A percentile compares a stretch with the other conserved stretches of the same genome.
These are phyloP conservation scores for Leccinum sublutescens DNA, from an alignment of 768 basidiomycete genomes.

Conservation along the genomic window DNA sequence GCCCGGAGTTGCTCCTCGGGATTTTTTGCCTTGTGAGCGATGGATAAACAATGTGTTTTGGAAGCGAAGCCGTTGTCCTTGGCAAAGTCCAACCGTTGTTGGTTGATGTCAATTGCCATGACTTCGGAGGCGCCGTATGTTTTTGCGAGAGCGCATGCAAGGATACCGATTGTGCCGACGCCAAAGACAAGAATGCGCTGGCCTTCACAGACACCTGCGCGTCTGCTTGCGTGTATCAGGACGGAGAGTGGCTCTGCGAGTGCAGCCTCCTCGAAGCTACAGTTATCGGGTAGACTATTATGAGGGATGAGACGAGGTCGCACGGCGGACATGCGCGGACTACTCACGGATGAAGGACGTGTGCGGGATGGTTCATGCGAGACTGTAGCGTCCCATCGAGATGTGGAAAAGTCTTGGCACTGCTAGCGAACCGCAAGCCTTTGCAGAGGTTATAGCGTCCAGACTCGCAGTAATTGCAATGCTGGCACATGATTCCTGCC, in stretches of 20 bases:
- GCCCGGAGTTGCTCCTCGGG: constrained; percentile 55
- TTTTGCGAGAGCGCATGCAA: constrained; percentile 80
- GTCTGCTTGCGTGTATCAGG: constrained; percentile 62
- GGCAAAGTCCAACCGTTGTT: constrained; percentile 76
- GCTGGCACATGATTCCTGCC: constrained; percentile 84
- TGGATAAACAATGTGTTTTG: constrained; percentile 64
- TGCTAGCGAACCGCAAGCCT: constrained; percentile 83
- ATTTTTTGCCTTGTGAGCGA: constrained; percentile 47
- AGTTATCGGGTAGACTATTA: constrained; percentile 67
- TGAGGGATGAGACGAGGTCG: constrained; percentile 12
- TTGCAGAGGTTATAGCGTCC: constrained; percentile 95
- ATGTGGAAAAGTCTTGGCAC: constrained; percentile 91
- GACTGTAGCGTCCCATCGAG: constrained; percentile 89
- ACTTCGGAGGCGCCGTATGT: constrained; percentile 67
- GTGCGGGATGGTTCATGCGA: constrained; percentile 84
- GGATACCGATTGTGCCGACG: constrained; percentile 89
- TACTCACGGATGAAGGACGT: constrained; percentile 84
- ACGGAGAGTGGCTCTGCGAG: constrained; percentile 95
- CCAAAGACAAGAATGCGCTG: constrained; percentile 87
- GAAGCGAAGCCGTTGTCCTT: constrained; percentile 72
- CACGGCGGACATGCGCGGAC: not conserved
- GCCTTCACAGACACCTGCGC: constrained; percentile 44
- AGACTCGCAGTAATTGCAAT: constrained; percentile 64
- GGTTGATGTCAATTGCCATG: constrained; percentile 86
- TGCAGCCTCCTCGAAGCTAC: constrained; percentile 78